A percentile compares a stretch with the other conserved stretches of the same genome.
Conservation (phyloP, 495 filamentous ascomycete genomes). For the Bombardia bombarda region DNA sequence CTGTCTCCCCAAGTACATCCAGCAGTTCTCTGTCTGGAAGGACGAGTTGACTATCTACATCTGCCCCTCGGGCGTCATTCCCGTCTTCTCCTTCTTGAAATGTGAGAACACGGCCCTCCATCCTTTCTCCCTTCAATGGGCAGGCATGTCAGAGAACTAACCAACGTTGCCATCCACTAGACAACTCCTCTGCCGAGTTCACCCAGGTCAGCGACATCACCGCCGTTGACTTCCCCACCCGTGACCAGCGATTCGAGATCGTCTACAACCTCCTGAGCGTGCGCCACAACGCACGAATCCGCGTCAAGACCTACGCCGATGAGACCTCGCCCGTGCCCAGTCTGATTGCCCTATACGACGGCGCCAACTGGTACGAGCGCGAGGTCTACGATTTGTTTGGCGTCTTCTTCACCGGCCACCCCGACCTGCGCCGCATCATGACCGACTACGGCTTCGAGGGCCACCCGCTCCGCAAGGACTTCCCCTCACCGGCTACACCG, state of each 20-base stretch:
- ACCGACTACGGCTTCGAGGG: conserved; percentile 99
- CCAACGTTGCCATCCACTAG: conserved; percentile 11
- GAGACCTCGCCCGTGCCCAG: conserved; percentile 92
- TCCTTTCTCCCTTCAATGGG: not conserved
- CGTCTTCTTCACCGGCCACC: conserved; percentile 92
- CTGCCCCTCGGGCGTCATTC: conserved; percentile 75
- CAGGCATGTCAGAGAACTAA: not conserved
- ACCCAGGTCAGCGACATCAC: conserved; percentile 90
- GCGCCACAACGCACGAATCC: conserved; percentile 90
- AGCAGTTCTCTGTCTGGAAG: conserved; percentile 99
- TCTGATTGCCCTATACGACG: conserved; percentile 78
- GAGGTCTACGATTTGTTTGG: conserved; percentile 98
- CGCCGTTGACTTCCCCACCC: conserved; percentile 89
- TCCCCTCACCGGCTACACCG: conserved; percentile 96
- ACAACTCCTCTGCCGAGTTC: conserved; percentile 95
- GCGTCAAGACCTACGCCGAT: conserved; percentile 98
- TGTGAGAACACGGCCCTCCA: conserved; percentile 32
- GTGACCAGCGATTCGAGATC: conserved; percentile 90
- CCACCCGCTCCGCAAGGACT: conserved; percentile 95
- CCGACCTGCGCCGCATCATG: conserved; percentile 96
- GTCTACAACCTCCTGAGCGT: conserved; percentile 97
- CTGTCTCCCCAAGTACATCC: conserved; percentile 93
- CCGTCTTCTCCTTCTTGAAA: conserved; percentile 92
- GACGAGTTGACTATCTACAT: conserved; percentile 95
- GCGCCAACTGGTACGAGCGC: conserved; percentile 97